Evolutionary conservation across 1,284 basidiomycete genomes (phyloP), one percentile per base, ranked within the genome.

Genomic region (Irpex sp.): DNA sequence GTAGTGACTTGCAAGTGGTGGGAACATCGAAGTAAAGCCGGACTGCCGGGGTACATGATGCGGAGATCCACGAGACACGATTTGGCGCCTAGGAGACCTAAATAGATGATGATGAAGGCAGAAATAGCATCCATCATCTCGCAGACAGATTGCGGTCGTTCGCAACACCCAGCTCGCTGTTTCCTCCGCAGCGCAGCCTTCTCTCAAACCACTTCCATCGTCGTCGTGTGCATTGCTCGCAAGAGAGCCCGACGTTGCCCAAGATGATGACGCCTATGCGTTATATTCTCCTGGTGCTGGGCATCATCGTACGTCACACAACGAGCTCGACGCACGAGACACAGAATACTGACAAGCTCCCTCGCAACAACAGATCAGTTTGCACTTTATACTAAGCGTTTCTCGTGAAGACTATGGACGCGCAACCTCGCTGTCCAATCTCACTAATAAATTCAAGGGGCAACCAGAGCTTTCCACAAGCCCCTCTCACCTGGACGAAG

Each of bases 241-340:
- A 57, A 36, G 21, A 62, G 61, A 62, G 64, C 61, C 11, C 61
- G 46, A 64, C 61, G 57, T 54, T 56, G 15, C 50, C 59, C 75
- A 85, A 79, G 73, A 91, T 91, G 89, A 90, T 89, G 84, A 88
- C 89, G 65, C 86, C 86, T 65, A 85, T 87, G 82, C 87, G 90
- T 71, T 92, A 92, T 72, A 78, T 89, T 59, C 70, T 90, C 53
- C 80, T 92, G 67, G 84, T 83, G 66, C 79, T 92, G 69, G 83
- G 74, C 72, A 80, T 89, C 69, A 79, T 92, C 61, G 89, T 90
- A 68, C 66, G 87, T 74, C 37, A 65, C 8, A 13, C 17, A 51
- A 36, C 39, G 15, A 26, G 11, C 15, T 58, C 49, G 50, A 53
- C 2, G 50, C 15, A 15, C 9, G 9, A 19, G 9, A 15, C 33